These are phyloP conservation scores for Xylariaceae sp. DNA, from an alignment of 2,329 filamentous ascomycete species.

Conservation along the genomic window DNA sequence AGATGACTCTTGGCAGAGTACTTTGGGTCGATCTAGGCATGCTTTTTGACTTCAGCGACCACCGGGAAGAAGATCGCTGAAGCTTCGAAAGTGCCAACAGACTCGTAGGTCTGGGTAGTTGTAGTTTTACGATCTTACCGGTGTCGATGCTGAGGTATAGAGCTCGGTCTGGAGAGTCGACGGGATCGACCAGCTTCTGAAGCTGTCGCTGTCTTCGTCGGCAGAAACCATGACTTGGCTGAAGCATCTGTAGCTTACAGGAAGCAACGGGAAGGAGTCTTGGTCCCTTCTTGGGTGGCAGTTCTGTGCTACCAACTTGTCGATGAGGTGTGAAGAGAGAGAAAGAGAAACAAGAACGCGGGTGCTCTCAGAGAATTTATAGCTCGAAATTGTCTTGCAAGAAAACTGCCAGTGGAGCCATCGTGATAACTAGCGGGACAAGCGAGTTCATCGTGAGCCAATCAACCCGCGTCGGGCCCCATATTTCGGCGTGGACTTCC, in stretches of 20 bases:
- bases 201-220: neutral
- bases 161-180: neutral
- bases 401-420: neutral
- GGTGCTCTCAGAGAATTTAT: conserved; percentile 14
- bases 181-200: neutral
- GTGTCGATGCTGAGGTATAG: neutral
- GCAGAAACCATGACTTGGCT: neutral
- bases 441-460: neutral
- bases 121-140: conserved; percentile 13
- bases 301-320: neutral
- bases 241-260: neutral
- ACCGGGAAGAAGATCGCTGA: conserved; percentile 62
- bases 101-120: neutral
- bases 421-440: neutral
- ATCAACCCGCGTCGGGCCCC: neutral
- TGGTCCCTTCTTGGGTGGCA: neutral
- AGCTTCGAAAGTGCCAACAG: conserved; percentile 85
- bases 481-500: neutral
- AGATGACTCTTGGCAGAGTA: conserved; percentile 85
- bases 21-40: conserved; percentile 71
- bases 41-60: conserved; percentile 82
- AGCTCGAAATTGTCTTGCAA: neutral
- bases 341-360: neutral
- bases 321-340: neutral
- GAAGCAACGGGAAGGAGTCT: neutral